Evolutionary conservation across 2,329 filamentous ascomycete genomes (phyloP).

Genomic region (Macroventuria anomochaeta): DNA sequence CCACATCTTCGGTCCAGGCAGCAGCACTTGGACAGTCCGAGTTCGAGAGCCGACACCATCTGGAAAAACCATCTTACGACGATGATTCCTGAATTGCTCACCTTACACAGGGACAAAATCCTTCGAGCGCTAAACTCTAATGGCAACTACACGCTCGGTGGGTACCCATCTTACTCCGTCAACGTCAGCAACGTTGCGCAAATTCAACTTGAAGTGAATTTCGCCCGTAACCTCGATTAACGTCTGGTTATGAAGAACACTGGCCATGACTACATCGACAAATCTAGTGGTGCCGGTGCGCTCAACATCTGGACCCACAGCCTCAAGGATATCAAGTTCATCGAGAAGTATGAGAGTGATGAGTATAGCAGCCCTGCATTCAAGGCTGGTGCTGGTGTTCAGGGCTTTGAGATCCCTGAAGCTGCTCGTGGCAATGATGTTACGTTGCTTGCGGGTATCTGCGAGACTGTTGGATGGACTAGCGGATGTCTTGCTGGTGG

Average conservation of each 20-base stretch:
- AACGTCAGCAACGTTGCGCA: constrained; percentile 25
- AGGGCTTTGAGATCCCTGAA: constrained; percentile 27
- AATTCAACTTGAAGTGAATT: constrained; percentile 25
- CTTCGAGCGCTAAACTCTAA: no score
- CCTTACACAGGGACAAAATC: no score
- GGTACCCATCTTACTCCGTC: constrained; percentile 25
- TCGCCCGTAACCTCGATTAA: constrained; percentile 23
- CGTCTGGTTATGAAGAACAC: constrained; percentile 32
- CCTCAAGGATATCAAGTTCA: constrained; percentile 27
- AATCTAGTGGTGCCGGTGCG: constrained; percentile 33
- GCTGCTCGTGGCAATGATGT: constrained; percentile 30
- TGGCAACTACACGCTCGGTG: constrained; percentile 23
- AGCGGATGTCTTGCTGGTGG: constrained; percentile 1
- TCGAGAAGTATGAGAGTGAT: constrained; percentile 16
- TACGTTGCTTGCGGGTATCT: constrained; percentile 27
- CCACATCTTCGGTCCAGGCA: no score
- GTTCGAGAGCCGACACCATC: no score
- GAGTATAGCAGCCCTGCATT: constrained; percentile 32
- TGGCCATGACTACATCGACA: constrained; percentile 28
- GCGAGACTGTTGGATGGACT: constrained; percentile 10
- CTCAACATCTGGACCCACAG: constrained; percentile 42
- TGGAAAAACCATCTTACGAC: no score
- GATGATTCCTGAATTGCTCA: no score
- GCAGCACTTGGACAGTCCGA: no score
- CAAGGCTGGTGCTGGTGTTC: constrained; percentile 35